phyloP scores from a whole-genome alignment of 1,284 basidiomycete species.

The Athelia sp. region DNA sequence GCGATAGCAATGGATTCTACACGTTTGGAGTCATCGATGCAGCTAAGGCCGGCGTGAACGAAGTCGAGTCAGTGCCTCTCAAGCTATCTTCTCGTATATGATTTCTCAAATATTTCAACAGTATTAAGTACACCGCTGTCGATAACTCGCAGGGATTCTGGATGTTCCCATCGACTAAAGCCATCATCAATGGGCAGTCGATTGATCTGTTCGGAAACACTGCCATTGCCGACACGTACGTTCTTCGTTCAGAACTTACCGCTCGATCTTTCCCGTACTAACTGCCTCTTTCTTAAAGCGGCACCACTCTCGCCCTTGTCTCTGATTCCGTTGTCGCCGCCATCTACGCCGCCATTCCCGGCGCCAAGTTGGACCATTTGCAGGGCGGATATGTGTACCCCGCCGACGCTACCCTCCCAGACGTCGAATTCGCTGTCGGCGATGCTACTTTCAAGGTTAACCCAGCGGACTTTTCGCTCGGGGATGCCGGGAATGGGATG shows the following conservation, averaged over 20 bases:
- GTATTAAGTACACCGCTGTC: constrained; percentile 9
- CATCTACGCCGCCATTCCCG: constrained; percentile 26
- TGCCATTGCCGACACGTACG: constrained; percentile 30
- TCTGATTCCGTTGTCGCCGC: constrained; percentile 24
- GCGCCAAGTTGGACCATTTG: constrained; percentile 25
- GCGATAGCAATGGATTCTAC: background rate
- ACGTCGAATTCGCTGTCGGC: constrained; percentile 29
- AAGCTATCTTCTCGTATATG: background rate
- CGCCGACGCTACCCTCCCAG: constrained; percentile 23
- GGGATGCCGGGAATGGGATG: constrained; percentile 19
- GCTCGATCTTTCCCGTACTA: background rate
- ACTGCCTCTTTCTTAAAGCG: no score
- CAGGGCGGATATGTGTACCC: constrained; percentile 34
- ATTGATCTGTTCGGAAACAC: constrained; percentile 24
- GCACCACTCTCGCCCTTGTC: constrained; percentile 29
- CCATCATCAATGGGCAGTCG: constrained; percentile 20
- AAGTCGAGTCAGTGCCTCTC: background rate
- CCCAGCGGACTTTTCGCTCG: constrained; percentile 25
- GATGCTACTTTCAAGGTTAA: constrained; percentile 24
- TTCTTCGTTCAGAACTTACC: background rate
- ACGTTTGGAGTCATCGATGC: background rate
- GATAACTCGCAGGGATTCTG: constrained; percentile 27
- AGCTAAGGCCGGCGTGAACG: background rate
- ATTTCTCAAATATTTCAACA: background rate
- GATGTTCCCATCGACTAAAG: constrained; percentile 24